Percentiles rank a stretch among this genome's conserved stretches.
These are phyloP conservation scores for Pseudogymnoascus sp. DNA, from an alignment of 2,329 filamentous ascomycete genomes.

Conservation along the genomic window DNA sequence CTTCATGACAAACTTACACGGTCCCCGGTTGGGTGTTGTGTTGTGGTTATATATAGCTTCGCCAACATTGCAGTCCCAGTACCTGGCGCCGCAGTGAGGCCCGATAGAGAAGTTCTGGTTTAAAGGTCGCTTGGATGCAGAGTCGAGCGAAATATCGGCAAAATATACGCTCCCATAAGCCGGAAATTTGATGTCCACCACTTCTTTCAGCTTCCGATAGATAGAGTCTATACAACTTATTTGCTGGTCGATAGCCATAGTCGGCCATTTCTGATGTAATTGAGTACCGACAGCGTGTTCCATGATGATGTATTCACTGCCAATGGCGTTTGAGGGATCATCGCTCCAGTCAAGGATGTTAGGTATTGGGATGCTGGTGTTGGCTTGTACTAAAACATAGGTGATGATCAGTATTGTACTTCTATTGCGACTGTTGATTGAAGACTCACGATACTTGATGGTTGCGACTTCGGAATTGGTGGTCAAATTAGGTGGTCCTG, in stretches of 20 bases:
- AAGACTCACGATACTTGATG: constrained; percentile 32
- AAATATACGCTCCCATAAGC: constrained; percentile 31
- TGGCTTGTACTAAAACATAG: constrained; percentile 12
- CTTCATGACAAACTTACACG: constrained; percentile 27
- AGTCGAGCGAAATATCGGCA: constrained; percentile 11
- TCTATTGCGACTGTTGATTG: neutral
- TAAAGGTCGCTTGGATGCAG: constrained; percentile 11
- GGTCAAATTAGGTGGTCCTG: constrained; percentile 30
- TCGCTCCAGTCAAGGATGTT: constrained; percentile 35
- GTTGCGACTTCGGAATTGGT: constrained; percentile 39
- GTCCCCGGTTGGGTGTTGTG: constrained; percentile 29
- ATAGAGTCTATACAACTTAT: constrained; percentile 19
- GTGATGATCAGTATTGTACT: neutral
- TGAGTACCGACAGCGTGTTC: constrained; percentile 29
- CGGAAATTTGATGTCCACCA: constrained; percentile 25
- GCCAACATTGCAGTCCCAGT: constrained; percentile 25
- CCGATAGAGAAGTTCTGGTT: constrained; percentile 11
- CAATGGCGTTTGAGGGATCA: constrained; percentile 28
- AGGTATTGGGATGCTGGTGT: constrained; percentile 35
- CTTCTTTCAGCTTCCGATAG: constrained; percentile 13
- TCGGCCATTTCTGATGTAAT: constrained; percentile 27
- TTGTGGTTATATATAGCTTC: constrained; percentile 29
- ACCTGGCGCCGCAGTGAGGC: neutral
- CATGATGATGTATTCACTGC: constrained; percentile 34
- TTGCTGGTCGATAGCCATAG: constrained; percentile 25